Base-by-base conservation (phyloP, 345 rosid genomes). In the Syzygium aromaticum region DNA sequence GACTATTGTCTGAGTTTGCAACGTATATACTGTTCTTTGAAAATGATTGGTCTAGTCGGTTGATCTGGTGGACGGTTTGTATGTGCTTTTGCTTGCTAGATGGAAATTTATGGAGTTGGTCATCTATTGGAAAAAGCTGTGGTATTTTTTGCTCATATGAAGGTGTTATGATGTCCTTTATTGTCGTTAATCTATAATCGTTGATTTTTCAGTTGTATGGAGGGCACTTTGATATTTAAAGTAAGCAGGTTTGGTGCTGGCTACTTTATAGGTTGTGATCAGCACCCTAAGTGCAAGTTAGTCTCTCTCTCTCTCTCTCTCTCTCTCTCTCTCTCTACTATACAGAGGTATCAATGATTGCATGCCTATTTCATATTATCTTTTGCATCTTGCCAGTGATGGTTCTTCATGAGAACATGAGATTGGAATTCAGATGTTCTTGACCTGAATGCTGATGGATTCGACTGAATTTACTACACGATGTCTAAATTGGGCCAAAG, bases 231-330 rank as follows among this genome's bases (percentile, higher is more conserved):
- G 92, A 91, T 90, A 89, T 96, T 98, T 91, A 98, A 93, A 95
- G 96, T 96, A 87, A 95, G 98, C 88, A 93, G 92, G 88, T 92
- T 85, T 87, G 99, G 97, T 84, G 92, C 96, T 7, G 99, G 99
- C 91, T 98, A 95, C 92, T 96, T 95, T 87, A 93, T 98, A 86
- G 98, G 99, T 85, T 98, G 99, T 87, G 94, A 95, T 93, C 96
- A 93, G 87, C 96, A 94, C 91, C 99, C 99, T 86, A 90, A 88
- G 78, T 98, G 99, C 99, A 96, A 92, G 99, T 98, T 92, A 95
- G 99, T 94, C 87, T 53, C 84, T 51, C 11, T 25, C 28, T 52
- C 19, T 52, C 63, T 28, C 46, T 51, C 49, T 73, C 10, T 52
- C 16, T 23, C 49, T 43, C 15, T n/a, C 11, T 14, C 84, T 63